Base-by-base conservation (phyloP, 1,284 basidiomycete species). In the Ganoderma resinaceum region DNA sequence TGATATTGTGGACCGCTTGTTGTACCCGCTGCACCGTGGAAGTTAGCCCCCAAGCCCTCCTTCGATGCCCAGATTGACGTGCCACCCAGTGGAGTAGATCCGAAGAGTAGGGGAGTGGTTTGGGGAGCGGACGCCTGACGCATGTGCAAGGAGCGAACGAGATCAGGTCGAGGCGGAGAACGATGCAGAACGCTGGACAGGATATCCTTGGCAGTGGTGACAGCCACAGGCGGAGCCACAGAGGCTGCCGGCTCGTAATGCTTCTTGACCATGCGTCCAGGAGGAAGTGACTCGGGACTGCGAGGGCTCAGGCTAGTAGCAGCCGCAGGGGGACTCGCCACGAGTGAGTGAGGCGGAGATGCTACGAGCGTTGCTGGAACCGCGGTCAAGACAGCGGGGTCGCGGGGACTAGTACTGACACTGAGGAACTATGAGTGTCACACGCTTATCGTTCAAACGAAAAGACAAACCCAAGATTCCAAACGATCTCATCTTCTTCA, bases 401-500 rank as follows among this genome's bases (percentile, higher is more conserved):
- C 68, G 18, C 67, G 69, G 20, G 66, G 63, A 26, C 67, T 66
- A 33, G 62, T 33, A 37, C 55, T 49, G 11, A 66, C 67, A 26
- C 66, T 67, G 26, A 46, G 26, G 64, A n/a, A 23, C 38, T 37
- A 23, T 66, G 23, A 68, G 63, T 55, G 4, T 58, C 2, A 33
- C 46, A 9, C 31, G 57, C 29, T 31, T 8, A 7, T 46, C 20
- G n/a, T n/a, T 43, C 26, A n/a, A 46, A 29, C 12, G 14, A 23
- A 18, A 23, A 55, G 12, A 69, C 80, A 46, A 67, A 89, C 89
- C 87, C 85, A 55, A 86, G 88, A 76, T 89, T 82, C 84, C 85
- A 92, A 46, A 93, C 85, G 71, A 90, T 90, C 74, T 89, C 83
- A 11, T 86, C 82, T n/a, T 89, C 86, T 2, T 89, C 87, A 29